Base-by-base conservation (phyloP, 2,329 filamentous ascomycete species). In the Ophiostoma himal-ulmi region DNA sequence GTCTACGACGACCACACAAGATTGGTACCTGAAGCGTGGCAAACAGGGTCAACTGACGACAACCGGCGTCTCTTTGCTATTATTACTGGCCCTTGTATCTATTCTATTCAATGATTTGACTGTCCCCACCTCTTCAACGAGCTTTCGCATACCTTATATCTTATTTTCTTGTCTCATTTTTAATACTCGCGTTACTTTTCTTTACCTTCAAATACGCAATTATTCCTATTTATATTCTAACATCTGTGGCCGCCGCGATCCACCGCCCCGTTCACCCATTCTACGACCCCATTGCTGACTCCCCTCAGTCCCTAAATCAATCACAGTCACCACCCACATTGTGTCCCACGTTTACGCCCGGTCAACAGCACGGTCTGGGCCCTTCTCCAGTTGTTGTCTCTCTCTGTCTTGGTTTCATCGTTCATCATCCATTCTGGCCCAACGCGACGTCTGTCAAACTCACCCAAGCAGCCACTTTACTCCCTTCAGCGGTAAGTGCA, bases 281-380 rank as follows among this genome's bases (percentile, higher is more conserved):
- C n/a, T 26, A 10, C 52, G 11, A 48, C 22, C 52, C 52, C 52
- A 22, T 26, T 7, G 52, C 17, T 26, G 52, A 57, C 52, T 57
- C 52, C 52, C 52, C n/a, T 54, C 10, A 54, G 52, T 26, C n/a
- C 22, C 39, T 41, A 41, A 48, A 20, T 48, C 44, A 48, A 20
- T 17, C 14, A 20, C n/a, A 22, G 52, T 57, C 6, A 17, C 26
- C 54, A 26, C n/a, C n/a, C 52, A 57, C 52, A 11, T 57, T 20
- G 44, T 48, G 17, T 48, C 44, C 44, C 52, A 57, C 52, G n/a
- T 57, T 57, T 30, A 62, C 57, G 30, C 30, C 30, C 11, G 57
- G 14, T 62, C 57, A 36, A 30, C 14, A 36, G 57, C 57, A 34
- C 57, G 57, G 62, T 65, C 62, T 65, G 62, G 62, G 34, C 62